Evolutionary conservation across 1,139 yeast species (phyloP).

Genomic region (Yamadazyma triangularis): DNA sequence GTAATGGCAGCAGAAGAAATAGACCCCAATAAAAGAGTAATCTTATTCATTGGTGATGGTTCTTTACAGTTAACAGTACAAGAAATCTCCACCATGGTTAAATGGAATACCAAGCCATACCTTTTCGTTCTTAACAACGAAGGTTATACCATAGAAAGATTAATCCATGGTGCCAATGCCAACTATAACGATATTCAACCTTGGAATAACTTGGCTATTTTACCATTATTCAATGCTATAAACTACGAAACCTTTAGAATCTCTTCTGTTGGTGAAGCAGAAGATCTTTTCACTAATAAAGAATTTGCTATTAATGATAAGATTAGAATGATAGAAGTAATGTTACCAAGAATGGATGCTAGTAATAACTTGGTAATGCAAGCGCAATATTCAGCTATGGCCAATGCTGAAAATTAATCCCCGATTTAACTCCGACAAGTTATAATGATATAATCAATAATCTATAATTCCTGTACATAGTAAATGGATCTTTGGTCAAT

Average conservation of each 20-base stretch:
- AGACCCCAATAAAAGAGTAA: constrained; percentile 65
- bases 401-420: constrained; percentile 37
- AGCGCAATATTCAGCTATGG: constrained; percentile 72
- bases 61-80: constrained; percentile 85
- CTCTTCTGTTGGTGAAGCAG: constrained; percentile 62
- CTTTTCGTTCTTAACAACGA: constrained; percentile 78
- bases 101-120: constrained; percentile 78
- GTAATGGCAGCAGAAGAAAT: constrained; percentile 78
- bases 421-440: background rate
- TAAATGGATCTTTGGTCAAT: background rate
- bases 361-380: constrained; percentile 64
- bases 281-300: constrained; percentile 48
- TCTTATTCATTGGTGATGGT: constrained; percentile 86
- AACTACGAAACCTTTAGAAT: constrained; percentile 53
- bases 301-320: constrained; percentile 57
- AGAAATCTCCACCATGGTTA: constrained; percentile 79
- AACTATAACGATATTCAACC: constrained; percentile 76
- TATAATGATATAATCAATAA: background rate
- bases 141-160: constrained; percentile 86
- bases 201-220: constrained; percentile 70
- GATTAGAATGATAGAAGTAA: constrained; percentile 74
- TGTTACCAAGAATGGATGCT: constrained; percentile 80
- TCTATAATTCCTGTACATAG: background rate
- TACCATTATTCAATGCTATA: constrained; percentile 70
- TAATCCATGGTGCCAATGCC: constrained; percentile 78